phyloP scores from a whole-genome alignment of 805 yeast species.

The Kuraishia floccosa region DNA sequence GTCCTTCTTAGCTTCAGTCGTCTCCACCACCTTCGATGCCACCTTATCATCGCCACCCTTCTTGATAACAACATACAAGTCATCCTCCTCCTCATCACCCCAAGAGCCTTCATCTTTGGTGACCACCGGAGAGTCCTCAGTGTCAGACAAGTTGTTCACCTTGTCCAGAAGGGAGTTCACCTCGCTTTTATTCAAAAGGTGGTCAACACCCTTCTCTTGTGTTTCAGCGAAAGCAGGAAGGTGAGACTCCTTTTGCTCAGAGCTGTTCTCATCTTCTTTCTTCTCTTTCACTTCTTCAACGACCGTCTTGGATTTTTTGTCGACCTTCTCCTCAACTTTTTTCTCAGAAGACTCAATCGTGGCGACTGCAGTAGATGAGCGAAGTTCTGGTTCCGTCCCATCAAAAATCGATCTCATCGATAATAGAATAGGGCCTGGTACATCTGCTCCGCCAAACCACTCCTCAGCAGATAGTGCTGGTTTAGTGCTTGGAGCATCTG shows the following conservation, averaged over 20 bases:
- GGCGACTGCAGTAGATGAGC: constrained; percentile 22
- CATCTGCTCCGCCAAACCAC: constrained; percentile 68
- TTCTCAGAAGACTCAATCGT: constrained; percentile 11
- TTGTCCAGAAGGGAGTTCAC: constrained; percentile 37
- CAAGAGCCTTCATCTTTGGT: constrained; percentile 3
- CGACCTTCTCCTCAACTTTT: constrained; percentile 12
- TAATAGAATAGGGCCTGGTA: constrained; percentile 74
- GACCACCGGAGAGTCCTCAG: constrained; percentile 26
- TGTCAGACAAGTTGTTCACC: constrained; percentile 25
- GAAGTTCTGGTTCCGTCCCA: constrained; percentile 48
- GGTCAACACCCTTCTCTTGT: constrained; percentile 31
- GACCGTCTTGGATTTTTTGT: constrained; percentile 9
- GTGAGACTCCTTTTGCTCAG: constrained; percentile 3
- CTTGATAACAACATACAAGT: constrained; percentile 5
- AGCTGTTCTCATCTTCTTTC: constrained; percentile 1
- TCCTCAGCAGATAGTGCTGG: constrained; percentile 76
- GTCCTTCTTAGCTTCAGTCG: constrained; percentile 3
- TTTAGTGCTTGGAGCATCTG: constrained; percentile 73
- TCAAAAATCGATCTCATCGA: constrained; percentile 71
- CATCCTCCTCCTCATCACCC: constrained; percentile 18
- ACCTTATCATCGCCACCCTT: constrained; percentile 2
- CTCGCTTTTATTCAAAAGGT: constrained; percentile 32
- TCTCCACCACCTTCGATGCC: constrained; percentile 3
- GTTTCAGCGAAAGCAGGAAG: constrained; percentile 14
- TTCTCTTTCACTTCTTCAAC: constrained; percentile 5